Evolutionary conservation across 2,329 filamentous ascomycete species (phyloP).

Genomic region (Talaromyces verruculosus): DNA sequence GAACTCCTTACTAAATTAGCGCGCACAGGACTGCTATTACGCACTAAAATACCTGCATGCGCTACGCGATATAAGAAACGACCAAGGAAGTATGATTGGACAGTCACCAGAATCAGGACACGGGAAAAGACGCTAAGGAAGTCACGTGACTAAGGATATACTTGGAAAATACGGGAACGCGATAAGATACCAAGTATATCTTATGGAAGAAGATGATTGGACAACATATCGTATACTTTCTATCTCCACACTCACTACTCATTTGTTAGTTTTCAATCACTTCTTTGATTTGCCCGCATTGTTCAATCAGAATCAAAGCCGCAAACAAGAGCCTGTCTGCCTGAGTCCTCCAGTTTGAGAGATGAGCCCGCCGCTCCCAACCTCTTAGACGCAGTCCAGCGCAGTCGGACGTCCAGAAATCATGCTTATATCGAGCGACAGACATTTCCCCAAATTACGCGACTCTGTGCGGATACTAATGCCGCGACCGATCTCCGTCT

Average conservation of each 20-base stretch:
- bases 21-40: too few relatives aligned
- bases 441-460: not conserved
- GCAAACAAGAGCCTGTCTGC: not conserved
- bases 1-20: too few relatives aligned
- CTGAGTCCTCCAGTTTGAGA: not conserved
- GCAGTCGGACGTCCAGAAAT: not conserved
- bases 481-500: slow-evolving; percentile 9
- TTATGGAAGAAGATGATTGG: too few relatives aligned
- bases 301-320: slow-evolving; percentile 3
- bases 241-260: slow-evolving; percentile 9
- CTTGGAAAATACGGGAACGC: too few relatives aligned
- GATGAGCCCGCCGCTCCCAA: not conserved
- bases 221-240: too few relatives aligned
- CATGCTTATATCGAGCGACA: not conserved
- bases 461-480: slow-evolving; percentile 3
- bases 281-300: slow-evolving; percentile 9
- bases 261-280: not conserved
- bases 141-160: too few relatives aligned
- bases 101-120: too few relatives aligned
- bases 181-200: too few relatives aligned
- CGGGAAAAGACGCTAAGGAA: too few relatives aligned
- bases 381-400: slow-evolving; percentile 11
- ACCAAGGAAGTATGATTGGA: too few relatives aligned
- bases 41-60: too few relatives aligned
- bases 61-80: too few relatives aligned